Conservation (phyloP, 225 moss, liverwort and hornwort species). For the Marchantia paleacea region DNA sequence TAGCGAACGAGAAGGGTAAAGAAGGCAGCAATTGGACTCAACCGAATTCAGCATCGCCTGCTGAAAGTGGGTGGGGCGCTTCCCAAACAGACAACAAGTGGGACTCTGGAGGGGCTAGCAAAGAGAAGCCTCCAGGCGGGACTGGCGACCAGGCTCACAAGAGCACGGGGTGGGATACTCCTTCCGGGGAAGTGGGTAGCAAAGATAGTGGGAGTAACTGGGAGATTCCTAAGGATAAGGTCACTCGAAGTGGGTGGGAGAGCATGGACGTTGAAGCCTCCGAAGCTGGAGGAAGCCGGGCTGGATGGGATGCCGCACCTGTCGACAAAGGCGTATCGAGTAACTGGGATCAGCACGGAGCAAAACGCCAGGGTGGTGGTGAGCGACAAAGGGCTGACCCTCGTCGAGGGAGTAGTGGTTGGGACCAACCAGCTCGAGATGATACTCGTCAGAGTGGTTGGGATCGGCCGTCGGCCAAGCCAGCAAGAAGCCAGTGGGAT, state of each 20-base stretch:
- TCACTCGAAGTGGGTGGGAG: slow-evolving; percentile 26
- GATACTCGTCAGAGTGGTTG: slow-evolving; percentile 23
- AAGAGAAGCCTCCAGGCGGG: slow-evolving; percentile 13
- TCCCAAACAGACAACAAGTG: slow-evolving; percentile 14
- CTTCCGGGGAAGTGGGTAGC: background rate
- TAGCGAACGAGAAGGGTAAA: slow-evolving; percentile 10
- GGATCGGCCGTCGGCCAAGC: slow-evolving; percentile 25
- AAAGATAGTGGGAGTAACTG: slow-evolving; percentile 16
- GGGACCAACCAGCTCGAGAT: slow-evolving; percentile 25
- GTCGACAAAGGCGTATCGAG: slow-evolving; percentile 5
- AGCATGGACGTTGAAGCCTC: background rate
- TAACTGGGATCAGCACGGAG: slow-evolving; percentile 10
- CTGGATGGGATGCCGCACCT: slow-evolving; percentile 6
- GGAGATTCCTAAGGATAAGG: slow-evolving; percentile 14
- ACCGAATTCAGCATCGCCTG: slow-evolving; percentile 18
- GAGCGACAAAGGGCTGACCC: slow-evolving; percentile 27
- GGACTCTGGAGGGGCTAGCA: slow-evolving; percentile 11
- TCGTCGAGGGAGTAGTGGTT: slow-evolving; percentile 25
- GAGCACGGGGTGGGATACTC: slow-evolving; percentile 16
- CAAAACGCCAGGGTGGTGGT: slow-evolving; percentile 17
- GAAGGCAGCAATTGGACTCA: slow-evolving; percentile 25
- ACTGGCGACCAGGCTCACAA: slow-evolving; percentile 5
- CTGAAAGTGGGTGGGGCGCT: slow-evolving; percentile 13
- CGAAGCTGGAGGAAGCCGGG: background rate
- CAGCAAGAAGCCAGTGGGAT: slow-evolving; percentile 28